A percentile compares a stretch with the other conserved stretches of the same genome.
These are phyloP conservation scores for Aegilops tauschii DNA, from an alignment of 176 grass and related monocot genomes.

Conservation along the genomic window DNA sequence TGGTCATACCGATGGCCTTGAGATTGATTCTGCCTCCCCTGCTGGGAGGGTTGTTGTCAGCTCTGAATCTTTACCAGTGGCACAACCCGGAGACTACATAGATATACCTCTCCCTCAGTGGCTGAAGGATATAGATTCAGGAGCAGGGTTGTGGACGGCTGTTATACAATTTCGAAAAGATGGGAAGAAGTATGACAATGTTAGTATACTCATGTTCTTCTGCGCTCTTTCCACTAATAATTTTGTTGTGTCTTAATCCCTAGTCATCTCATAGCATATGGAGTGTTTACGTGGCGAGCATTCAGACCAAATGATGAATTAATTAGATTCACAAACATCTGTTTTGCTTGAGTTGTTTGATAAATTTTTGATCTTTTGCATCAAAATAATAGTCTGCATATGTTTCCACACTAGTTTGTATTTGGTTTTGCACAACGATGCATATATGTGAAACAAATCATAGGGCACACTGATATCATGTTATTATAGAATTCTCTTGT, in stretches of 20 bases:
- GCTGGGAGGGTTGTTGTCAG: background rate
- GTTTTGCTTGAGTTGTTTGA: background rate
- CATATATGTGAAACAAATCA: too few relatives aligned
- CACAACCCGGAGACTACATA: background rate
- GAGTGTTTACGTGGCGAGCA: background rate
- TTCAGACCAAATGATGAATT: too few relatives aligned
- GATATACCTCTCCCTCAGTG: background rate
- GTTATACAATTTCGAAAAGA: background rate
- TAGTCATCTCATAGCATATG: background rate
- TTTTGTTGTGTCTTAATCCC: background rate
- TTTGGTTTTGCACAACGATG: too few relatives aligned
- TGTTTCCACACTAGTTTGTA: too few relatives aligned
- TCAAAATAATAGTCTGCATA: too few relatives aligned
- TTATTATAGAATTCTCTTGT: too few relatives aligned
- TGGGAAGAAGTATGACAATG: background rate
- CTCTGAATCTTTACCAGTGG: background rate
- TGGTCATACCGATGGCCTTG: background rate
- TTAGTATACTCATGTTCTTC: background rate
- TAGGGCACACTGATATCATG: too few relatives aligned
- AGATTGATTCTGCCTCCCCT: background rate
- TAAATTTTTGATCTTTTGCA: too few relatives aligned
- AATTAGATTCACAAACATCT: background rate
- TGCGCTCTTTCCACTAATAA: background rate
- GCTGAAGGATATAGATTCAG: background rate
- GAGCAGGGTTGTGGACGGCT: background rate